A percentile compares a stretch with the other conserved stretches of the same genome.
phyloP scores from a whole-genome alignment of 2,329 filamentous ascomycete genomes.

The Colletotrichum destructivum region DNA sequence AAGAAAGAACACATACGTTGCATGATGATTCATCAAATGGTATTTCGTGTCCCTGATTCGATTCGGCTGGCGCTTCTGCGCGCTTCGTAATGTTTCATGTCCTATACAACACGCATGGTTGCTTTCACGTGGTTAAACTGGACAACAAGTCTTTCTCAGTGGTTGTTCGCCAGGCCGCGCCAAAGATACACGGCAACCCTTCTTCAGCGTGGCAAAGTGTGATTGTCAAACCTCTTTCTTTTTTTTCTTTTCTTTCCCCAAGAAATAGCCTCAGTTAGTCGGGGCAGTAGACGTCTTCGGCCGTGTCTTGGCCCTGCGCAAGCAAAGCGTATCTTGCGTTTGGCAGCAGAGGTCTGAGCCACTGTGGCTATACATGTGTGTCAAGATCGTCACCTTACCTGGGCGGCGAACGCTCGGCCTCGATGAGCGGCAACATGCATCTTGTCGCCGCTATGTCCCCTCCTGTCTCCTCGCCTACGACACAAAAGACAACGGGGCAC shows the following conservation, averaged over 20 bases:
- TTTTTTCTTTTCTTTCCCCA: not conserved
- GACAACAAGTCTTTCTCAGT: not conserved
- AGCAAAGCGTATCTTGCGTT: conserved; percentile 41
- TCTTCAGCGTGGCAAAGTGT: conserved; percentile 2
- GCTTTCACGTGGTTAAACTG: not conserved
- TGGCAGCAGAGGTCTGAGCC: conserved; percentile 37
- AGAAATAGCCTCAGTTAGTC: not conserved
- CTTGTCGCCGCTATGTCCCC: conserved; percentile 27
- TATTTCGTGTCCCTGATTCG: not conserved
- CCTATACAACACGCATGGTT: not conserved
- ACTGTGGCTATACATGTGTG: conserved; percentile 38
- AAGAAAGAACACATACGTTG: not conserved
- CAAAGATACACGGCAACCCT: not conserved
- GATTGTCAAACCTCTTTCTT: not conserved
- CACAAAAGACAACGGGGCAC: conserved; percentile 14
- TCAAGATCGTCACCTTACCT: conserved; percentile 6
- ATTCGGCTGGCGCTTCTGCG: not conserved
- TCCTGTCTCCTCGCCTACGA: not conserved
- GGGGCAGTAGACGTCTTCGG: conserved; percentile 25
- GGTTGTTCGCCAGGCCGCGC: not conserved
- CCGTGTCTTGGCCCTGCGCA: conserved; percentile 39
- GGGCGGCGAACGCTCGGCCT: conserved; percentile 24
- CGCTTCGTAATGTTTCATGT: conserved; percentile 5
- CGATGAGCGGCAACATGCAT: conserved; percentile 26
- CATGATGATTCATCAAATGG: conserved; percentile 20